phyloP scores from a whole-genome alignment of 495 filamentous ascomycete species.

The Aspergillus ostianus region DNA sequence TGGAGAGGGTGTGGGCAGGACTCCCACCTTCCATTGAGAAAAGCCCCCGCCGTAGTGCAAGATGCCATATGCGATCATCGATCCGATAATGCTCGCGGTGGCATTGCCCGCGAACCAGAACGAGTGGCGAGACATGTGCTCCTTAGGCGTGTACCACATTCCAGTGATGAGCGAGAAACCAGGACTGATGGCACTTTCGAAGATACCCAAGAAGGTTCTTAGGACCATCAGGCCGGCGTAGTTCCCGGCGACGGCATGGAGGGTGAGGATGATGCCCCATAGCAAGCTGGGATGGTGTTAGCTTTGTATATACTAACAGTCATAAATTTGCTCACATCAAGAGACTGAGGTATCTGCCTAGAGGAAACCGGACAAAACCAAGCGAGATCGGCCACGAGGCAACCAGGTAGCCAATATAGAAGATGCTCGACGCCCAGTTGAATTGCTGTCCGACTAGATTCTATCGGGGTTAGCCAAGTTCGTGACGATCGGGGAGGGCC shows the following conservation, averaged over 20 bases:
- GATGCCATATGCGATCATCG: constrained; percentile 48
- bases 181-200: constrained; percentile 40
- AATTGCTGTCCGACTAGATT: constrained; percentile 47
- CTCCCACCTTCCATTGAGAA: constrained; percentile 39
- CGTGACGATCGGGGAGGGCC: background rate
- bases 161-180: constrained; percentile 26
- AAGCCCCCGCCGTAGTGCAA: constrained; percentile 40
- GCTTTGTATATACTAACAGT: background rate
- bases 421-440: constrained; percentile 40
- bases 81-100: constrained; percentile 45
- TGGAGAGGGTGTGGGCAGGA: no score
- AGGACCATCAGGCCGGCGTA: constrained; percentile 47
- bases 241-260: constrained; percentile 43
- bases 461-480: background rate
- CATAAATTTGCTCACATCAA: constrained; percentile 10
- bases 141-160: constrained; percentile 43
- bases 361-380: constrained; percentile 15
- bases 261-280: constrained; percentile 46
- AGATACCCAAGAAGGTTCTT: constrained; percentile 46
- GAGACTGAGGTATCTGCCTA: constrained; percentile 17
- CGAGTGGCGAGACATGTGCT: constrained; percentile 51
- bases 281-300: constrained; percentile 15
- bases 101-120: constrained; percentile 52
- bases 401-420: constrained; percentile 25
- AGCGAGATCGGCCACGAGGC: constrained; percentile 37